phyloP scores from a whole-genome alignment of 2,329 filamentous ascomycete genomes.

The Cucurbitaria berberidis region DNA sequence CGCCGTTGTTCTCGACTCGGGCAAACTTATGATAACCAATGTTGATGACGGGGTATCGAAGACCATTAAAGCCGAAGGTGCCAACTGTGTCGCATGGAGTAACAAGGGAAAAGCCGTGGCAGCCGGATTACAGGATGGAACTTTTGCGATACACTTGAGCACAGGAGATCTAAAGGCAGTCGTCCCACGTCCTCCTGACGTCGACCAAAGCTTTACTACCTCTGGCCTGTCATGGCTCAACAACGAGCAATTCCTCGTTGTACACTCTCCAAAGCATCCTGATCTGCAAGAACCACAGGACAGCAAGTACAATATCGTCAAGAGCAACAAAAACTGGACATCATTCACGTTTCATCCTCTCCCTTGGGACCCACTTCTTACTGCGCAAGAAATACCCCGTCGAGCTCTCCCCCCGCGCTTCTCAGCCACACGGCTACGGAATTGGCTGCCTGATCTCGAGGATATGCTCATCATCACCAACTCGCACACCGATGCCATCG shows the following conservation, averaged over 20 bases:
- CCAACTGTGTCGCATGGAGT: constrained; percentile 90
- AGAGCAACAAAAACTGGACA: constrained; percentile 64
- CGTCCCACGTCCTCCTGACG: constrained; percentile 76
- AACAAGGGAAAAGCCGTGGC: constrained; percentile 90
- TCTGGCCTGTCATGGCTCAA: constrained; percentile 87
- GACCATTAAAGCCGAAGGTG: constrained; percentile 71
- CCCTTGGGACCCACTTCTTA: constrained; percentile 56
- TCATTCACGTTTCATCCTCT: constrained; percentile 76
- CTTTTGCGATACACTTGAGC: constrained; percentile 81
- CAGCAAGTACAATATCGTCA: constrained; percentile 77
- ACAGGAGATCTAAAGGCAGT: constrained; percentile 77
- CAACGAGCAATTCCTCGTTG: constrained; percentile 80
- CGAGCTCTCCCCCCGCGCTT: constrained; percentile 71
- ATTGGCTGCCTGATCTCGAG: constrained; percentile 79
- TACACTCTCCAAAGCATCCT: constrained; percentile 62
- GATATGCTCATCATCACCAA: constrained; percentile 84
- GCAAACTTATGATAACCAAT: constrained; percentile 84
- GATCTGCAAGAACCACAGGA: constrained; percentile 58
- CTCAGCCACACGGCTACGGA: constrained; percentile 75
- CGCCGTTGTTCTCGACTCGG: constrained; percentile 79
- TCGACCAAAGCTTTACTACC: constrained; percentile 70
- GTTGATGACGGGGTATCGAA: constrained; percentile 63
- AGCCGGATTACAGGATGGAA: constrained; percentile 82
- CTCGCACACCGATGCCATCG: constrained; percentile 79
- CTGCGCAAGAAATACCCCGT: constrained; percentile 59